phyloP scores from a whole-genome alignment of 202 grass and related monocot species.

The Setaria italica region DNA sequence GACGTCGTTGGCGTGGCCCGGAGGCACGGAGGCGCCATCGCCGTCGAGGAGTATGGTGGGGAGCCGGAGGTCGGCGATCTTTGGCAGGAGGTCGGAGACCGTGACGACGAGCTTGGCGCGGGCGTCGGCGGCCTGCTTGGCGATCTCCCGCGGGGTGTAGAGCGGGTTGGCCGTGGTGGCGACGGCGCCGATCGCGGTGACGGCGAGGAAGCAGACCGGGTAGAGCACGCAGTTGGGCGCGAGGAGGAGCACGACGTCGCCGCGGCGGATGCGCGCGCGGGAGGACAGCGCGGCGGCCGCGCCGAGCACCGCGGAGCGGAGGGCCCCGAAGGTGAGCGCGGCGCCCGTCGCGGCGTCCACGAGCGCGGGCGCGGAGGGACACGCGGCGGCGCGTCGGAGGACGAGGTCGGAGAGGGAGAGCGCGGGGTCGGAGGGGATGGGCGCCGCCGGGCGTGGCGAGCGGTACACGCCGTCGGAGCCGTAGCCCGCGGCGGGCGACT shows the following conservation, averaged over 20 bases:
- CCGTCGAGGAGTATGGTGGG: constrained; percentile 67
- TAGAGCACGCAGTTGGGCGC: constrained; percentile 81
- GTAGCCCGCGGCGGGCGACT: constrained; percentile 47
- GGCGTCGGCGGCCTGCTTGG: constrained; percentile 74
- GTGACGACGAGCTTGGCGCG: constrained; percentile 67
- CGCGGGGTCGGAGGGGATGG: constrained; percentile 54
- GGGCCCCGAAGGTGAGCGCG: constrained; percentile 54
- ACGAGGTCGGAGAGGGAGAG: constrained; percentile 65
- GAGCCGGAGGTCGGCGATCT: constrained; percentile 54
- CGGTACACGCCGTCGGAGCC: constrained; percentile 66
- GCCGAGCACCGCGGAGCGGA: constrained; percentile 52
- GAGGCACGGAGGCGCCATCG: neutral
- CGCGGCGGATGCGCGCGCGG: constrained; percentile 51
- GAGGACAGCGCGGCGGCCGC: constrained; percentile 57
- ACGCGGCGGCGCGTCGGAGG: constrained; percentile 51
- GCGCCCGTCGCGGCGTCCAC: constrained; percentile 61
- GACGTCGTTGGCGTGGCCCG: constrained; percentile 15
- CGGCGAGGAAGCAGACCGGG: constrained; percentile 78
- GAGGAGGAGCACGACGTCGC: constrained; percentile 77
- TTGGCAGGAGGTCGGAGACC: constrained; percentile 57
- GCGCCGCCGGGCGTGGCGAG: constrained; percentile 49
- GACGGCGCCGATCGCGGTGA: constrained; percentile 67
- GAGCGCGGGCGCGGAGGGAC: constrained; percentile 64
- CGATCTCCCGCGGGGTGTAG: constrained; percentile 73
- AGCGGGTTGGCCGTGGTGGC: constrained; percentile 79